Base-by-base conservation (phyloP, 148 eudicot species). In the Suaeda aralocaspica region DNA sequence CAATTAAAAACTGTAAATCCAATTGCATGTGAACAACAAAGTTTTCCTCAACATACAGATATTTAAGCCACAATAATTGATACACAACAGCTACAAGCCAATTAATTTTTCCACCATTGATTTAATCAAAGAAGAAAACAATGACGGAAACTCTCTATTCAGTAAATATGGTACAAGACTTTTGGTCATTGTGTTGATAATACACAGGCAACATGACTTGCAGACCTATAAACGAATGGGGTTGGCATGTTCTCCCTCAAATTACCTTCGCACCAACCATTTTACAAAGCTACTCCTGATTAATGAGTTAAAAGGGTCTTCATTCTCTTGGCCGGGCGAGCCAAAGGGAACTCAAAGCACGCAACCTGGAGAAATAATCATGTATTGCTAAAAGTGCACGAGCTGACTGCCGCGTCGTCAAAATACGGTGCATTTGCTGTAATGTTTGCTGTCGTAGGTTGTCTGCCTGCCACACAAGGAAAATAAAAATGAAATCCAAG, bases 281-380 rank as follows among this genome's bases (percentile, higher is more conserved):
- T 36, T 64, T 64, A 63, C 69, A 62, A 76, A 46, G 80, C 75
- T 77, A 66, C 62, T 49, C 72, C 66, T 34, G 71, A 49, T 57
- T 42, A 49, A 60, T 42, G 59, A 62, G 74, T 44, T 59, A 57
- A 39, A 44, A 56, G 29, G 2, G 12, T 4, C 44, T 44, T 84
- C 79, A 85, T 67, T 82, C 88, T 73, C 78, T 77, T 22, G 78
- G 81, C 8, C 82, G 80, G 22, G 85, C 88, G 21, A 84, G 84
- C 86, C 87, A 80, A n/a, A 82, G 82, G 48, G 85, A 80, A 66
- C 88, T 80, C 29, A 74, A 74, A 30, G 88, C 88, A 21, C 85
- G 85, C 70, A 84, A 76, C 77, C 82, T 70, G 9, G 85, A 85
- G 84, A 78, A 82, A 46, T 75, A 80, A 71, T 84, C 85, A 15